Conservation (phyloP, 2,329 filamentous ascomycete genomes). For the Venturia aucupariae region DNA sequence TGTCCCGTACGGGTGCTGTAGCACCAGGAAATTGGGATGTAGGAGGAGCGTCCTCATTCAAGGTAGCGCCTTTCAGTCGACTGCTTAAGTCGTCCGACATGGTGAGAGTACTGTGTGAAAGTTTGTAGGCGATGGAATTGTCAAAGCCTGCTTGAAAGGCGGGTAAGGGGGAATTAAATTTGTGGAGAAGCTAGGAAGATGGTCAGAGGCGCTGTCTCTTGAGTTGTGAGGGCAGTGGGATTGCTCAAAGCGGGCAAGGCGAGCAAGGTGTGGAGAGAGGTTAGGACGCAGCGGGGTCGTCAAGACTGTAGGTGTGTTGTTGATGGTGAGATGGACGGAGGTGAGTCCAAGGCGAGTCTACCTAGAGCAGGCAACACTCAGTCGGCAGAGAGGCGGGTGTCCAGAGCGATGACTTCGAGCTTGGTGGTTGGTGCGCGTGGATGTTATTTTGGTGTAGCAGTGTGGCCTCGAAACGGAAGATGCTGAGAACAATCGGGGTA, state of each 20-base stretch:
- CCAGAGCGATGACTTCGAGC: neutral
- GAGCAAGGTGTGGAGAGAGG: neutral
- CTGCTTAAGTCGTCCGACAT: slow-evolving; percentile 45
- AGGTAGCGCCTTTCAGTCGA: slow-evolving; percentile 46
- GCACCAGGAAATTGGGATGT: slow-evolving; percentile 45
- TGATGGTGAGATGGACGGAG: neutral
- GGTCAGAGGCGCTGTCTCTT: slow-evolving; percentile 16
- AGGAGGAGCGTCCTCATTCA: slow-evolving; percentile 30
- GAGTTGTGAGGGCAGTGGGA: neutral
- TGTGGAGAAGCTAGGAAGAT: slow-evolving; percentile 13
- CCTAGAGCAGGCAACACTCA: neutral
- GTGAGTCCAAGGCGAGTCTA: neutral
- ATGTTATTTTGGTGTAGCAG: neutral
- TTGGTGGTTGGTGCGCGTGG: neutral
- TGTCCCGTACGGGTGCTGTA: slow-evolving; percentile 65
- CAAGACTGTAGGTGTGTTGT: neutral
- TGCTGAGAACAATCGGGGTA: neutral
- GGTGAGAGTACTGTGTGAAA: slow-evolving; percentile 25
- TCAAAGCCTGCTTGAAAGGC: neutral
- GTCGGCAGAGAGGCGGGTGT: neutral
- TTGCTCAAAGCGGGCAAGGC: slow-evolving; percentile 1
- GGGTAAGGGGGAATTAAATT: neutral
- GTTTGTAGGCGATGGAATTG: neutral
- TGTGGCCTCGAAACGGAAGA: neutral
- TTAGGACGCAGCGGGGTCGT: no score